Percentiles rank a stretch among this genome's conserved stretches.
phyloP scores from a whole-genome alignment of 2,329 filamentous ascomycete species.

The Xylaria sp. region DNA sequence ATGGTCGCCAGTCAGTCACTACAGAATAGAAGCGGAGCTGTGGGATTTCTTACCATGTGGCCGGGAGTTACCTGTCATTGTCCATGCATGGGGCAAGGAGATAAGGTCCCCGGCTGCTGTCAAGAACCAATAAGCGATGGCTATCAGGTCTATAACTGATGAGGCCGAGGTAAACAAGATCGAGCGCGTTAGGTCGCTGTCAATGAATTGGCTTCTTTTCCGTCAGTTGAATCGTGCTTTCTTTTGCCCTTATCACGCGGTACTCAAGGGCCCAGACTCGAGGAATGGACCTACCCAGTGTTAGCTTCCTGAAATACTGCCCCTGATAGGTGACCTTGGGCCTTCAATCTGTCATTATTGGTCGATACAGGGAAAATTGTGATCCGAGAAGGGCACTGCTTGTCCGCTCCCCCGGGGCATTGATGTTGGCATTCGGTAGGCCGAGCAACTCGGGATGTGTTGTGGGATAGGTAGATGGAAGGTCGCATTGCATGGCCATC shows the following conservation, averaged over 20 bases:
- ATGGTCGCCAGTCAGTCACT: slow-evolving; percentile 2
- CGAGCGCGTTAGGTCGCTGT: slow-evolving; percentile 2
- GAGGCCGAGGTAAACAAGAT: slow-evolving; percentile 9
- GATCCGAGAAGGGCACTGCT: slow-evolving; percentile 8
- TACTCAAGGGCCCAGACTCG: not conserved
- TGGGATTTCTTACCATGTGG: slow-evolving; percentile 8
- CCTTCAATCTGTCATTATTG: not conserved
- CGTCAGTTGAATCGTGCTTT: not conserved
- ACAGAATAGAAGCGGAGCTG: slow-evolving; percentile 9
- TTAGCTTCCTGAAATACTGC: not conserved
- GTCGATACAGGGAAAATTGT: not conserved
- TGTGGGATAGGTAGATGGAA: slow-evolving; percentile 12
- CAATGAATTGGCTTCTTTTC: not conserved
- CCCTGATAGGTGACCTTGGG: not conserved
- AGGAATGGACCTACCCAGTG: not conserved
- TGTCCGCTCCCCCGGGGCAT: slow-evolving; percentile 2
- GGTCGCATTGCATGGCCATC: slow-evolving; percentile 17
- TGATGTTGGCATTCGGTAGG: slow-evolving; percentile 9
- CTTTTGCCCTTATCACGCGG: not conserved
- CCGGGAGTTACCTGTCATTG: slow-evolving; percentile 15
- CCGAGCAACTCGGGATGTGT: not conserved
- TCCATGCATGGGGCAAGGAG: not conserved
- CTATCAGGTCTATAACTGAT: slow-evolving; percentile 6
- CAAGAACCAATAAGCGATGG: not conserved
- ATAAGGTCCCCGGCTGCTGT: slow-evolving; percentile 6